Evolutionary conservation across 129 eudicot species (phyloP), one percentile per base, ranked within the genome.

Genomic region (Artemisia annua): DNA sequence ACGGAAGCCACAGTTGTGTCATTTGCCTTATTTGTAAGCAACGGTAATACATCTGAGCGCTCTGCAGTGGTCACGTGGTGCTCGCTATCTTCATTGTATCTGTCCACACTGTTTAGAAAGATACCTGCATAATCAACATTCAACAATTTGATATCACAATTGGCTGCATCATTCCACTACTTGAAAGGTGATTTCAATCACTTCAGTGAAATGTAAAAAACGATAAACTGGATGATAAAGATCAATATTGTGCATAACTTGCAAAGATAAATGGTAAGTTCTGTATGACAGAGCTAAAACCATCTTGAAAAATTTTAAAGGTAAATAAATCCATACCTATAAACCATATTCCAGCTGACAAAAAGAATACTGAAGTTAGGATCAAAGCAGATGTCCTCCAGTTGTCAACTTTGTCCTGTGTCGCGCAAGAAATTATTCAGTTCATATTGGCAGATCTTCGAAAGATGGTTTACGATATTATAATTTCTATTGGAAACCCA

Each of bases 291-390:
- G 44, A 52, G 20, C 24, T 53, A 14, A 54, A 35, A 24, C 12
- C 51, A 55, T n/a, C 43, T 75, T 20, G 49, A 70, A 22, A 15
- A 19, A 24, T 20, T 6, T 7, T 39, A 0, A 32, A 39, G 46
- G 11, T 52, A 3, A 44, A 16, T 20, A 64, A 69, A 24, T 52
- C 9, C 49, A 20, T 75, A 91, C 97, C 97, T 77, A 80, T 69
- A 63, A 82, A 85, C 97, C 97, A 91, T 71, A 91, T 82, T 26
- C 73, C 81, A 53, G 97, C 80, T 5, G 95, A 89, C 79, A 91
- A 60, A 65, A 91, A 91, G 24, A 91, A 69, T 56, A 91, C 43
- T 2, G 97, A 81, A 17, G 89, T 87, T 67, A 91, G 65, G 57
- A 75, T 56, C 72, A 91, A 79, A 62, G 91, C 83, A 49, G 95